These are phyloP conservation scores for Saccharum hybrid DNA, from an alignment of 202 grass and related monocot genomes.

Conservation along the genomic window DNA sequence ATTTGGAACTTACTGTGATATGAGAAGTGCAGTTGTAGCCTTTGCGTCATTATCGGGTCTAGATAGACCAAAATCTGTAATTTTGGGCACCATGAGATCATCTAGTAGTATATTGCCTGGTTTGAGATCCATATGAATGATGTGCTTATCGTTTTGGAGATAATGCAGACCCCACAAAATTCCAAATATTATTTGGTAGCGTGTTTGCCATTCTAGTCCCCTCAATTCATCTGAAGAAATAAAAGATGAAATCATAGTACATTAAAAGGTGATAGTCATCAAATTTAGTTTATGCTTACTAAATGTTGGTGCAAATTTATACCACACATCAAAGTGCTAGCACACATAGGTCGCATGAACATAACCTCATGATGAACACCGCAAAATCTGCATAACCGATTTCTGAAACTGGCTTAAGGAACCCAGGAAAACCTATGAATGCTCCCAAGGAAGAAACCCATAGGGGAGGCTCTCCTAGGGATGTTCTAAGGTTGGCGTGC, in stretches of 20 bases:
- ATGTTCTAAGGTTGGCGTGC: no score
- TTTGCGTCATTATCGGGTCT: background rate
- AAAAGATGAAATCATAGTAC: background rate
- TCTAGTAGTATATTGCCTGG: slow-evolving; percentile 24
- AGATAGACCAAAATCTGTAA: slow-evolving; percentile 1
- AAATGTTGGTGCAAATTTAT: no score
- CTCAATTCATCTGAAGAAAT: slow-evolving; percentile 7
- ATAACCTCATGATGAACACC: no score
- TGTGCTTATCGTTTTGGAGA: background rate
- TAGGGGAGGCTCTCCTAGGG: no score
- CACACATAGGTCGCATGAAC: no score
- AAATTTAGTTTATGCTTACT: no score
- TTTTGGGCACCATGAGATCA: background rate
- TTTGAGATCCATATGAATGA: slow-evolving; percentile 37
- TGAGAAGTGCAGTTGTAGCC: background rate
- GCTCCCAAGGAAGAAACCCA: no score
- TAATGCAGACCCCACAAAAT: background rate
- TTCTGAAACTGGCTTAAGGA: no score
- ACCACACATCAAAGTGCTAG: no score
- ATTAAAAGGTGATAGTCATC: no score
- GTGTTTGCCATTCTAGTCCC: background rate
- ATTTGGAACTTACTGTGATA: background rate
- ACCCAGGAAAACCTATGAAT: no score
- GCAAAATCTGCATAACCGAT: no score
- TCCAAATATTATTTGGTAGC: background rate